These are phyloP conservation scores for Komagataella kurtzmanii DNA, from an alignment of 805 yeast genomes.

Conservation along the genomic window DNA sequence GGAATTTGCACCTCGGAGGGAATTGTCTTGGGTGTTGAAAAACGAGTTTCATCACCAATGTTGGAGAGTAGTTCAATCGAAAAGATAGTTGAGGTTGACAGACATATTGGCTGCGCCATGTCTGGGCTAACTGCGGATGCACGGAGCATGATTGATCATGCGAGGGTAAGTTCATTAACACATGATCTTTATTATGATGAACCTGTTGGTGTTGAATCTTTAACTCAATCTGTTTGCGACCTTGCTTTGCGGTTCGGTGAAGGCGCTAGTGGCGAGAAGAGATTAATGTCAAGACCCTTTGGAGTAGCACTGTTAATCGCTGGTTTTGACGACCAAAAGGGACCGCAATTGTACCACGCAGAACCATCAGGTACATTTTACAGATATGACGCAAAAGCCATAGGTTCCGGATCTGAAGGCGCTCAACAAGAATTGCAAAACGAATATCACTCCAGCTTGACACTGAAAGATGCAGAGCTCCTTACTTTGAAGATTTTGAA, in stretches of 20 bases:
- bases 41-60: constrained; percentile 85
- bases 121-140: constrained; percentile 98
- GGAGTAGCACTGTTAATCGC: constrained; percentile 97
- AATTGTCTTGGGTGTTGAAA: constrained; percentile 92
- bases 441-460: constrained; percentile 87
- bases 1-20: constrained; percentile 95
- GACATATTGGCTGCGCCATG: constrained; percentile 97
- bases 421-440: constrained; percentile 97
- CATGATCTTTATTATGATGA: constrained; percentile 89
- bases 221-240: constrained; percentile 95
- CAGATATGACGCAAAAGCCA: constrained; percentile 96
- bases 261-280: constrained; percentile 92
- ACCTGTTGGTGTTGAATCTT: constrained; percentile 79
- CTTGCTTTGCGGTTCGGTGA: constrained; percentile 94
- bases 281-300: constrained; percentile 94
- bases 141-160: constrained; percentile 96
- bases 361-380: constrained; percentile 98
- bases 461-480: constrained; percentile 86
- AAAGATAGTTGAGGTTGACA: constrained; percentile 88
- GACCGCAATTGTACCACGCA: constrained; percentile 96
- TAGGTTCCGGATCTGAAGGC: constrained; percentile 98
- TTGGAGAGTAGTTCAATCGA: constrained; percentile 90
- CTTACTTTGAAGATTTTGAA: constrained; percentile 79
- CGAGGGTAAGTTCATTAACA: constrained; percentile 78
- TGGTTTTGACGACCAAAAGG: constrained; percentile 84